Evolutionary conservation across 2,329 filamentous ascomycete species (phyloP), one percentile per base, ranked within the genome.

Genomic region (Sclerotinia subarctica): DNA sequence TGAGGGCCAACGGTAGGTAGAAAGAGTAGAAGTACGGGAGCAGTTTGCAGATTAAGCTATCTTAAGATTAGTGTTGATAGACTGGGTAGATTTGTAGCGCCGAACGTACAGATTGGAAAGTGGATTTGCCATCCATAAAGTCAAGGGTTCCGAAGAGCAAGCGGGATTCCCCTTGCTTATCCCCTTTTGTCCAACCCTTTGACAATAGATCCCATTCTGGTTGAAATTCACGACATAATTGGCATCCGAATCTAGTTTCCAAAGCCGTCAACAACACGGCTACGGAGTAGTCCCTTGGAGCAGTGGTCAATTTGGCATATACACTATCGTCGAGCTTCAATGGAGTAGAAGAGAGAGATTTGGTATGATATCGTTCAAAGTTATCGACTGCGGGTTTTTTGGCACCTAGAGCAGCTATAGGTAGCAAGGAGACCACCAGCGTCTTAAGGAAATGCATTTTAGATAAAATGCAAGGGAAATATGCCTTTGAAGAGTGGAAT

Each of bases 11-110:
- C 81, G 6, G 94, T 97, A 32, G 95, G 93, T 70, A 88, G 92
- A 83, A 95, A 98, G 73, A 96, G 82, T 56, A 97, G 82, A 54
- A 99, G 84, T 51, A 98, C 90, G 1, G 95, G 95, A 8, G 95
- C 95, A 58, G 94, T 97, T 88, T 97, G 92, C 53, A 99, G 88
- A 80, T 91, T 89, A 74, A 98, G 86, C 94, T 98, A 74, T 64
- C 17, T 21, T 32, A n/a, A 56, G 24, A 68, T 71, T 59, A 70
- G 69, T 56, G 64, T 58, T n/a, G 2, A 52, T 38, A 47, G 26
- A 56, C 52, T 62, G 49, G 24, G n/a, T 4, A 47, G 53, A 17
- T 46, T 46, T n/a, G 52, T 5, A 52, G 72, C 2, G 44, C 21
- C 21, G 26, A 49, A 71, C 73, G 47, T 83, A 97, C 94, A 81